Evolutionary conservation across 148 eudicot species (phyloP).

Genomic region (Heliosperma pusillum): DNA sequence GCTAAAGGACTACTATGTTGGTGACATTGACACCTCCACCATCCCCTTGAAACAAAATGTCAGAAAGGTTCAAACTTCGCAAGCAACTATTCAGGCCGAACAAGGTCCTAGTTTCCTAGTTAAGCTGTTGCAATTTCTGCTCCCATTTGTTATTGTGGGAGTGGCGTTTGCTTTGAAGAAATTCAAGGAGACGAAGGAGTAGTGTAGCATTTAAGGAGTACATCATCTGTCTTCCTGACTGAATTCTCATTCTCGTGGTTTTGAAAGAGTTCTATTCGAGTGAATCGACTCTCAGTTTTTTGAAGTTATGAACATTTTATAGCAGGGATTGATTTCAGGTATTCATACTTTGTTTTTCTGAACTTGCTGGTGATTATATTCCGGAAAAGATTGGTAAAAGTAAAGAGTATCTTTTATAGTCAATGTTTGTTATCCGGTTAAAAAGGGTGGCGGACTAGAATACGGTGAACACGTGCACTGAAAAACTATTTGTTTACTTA

Average conservation of each 20-base stretch:
- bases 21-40: constrained; percentile 31
- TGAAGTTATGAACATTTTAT: too few relatives aligned
- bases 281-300: too few relatives aligned
- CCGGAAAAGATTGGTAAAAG: too few relatives aligned
- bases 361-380: background rate
- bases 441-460: too few relatives aligned
- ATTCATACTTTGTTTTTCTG: background rate
- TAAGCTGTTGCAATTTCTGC: constrained; percentile 33
- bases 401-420: too few relatives aligned
- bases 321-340: too few relatives aligned
- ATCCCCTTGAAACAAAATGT: constrained; percentile 21
- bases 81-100: background rate
- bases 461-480: too few relatives aligned
- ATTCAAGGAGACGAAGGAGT: constrained; percentile 33
- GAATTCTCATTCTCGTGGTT: too few relatives aligned
- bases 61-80: constrained; percentile 6
- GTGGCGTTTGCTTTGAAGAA: constrained; percentile 30
- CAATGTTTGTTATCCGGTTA: too few relatives aligned
- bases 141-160: constrained; percentile 30
- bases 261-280: too few relatives aligned
- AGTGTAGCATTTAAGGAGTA: background rate
- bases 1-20: constrained; percentile 36
- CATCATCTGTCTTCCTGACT: too few relatives aligned
- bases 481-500: too few relatives aligned
- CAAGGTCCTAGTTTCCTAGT: constrained; percentile 28